A percentile compares a stretch with the other conserved stretches of the same genome.
These are phyloP conservation scores for Coniochaeta hoffmannii DNA, from an alignment of 2,329 filamentous ascomycete species.

Conservation along the genomic window DNA sequence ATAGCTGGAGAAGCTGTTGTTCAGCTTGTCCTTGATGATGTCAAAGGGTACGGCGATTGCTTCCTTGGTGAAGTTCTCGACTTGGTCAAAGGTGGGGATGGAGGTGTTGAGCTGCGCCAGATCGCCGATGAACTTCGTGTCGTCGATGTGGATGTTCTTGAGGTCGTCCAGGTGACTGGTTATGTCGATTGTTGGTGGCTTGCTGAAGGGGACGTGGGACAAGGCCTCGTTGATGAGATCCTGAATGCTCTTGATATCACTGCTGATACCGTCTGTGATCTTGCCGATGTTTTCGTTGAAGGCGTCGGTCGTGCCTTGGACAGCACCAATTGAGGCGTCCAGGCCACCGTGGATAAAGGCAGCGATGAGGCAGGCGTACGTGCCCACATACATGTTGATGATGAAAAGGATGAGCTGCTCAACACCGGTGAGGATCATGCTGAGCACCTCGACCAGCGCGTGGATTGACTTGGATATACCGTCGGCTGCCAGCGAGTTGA, in stretches of 20 bases:
- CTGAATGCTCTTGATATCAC: conserved; percentile 31
- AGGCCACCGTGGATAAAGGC: conserved; percentile 74
- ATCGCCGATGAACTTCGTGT: conserved; percentile 58
- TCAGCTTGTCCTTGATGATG: conserved; percentile 65
- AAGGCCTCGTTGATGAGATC: conserved; percentile 50
- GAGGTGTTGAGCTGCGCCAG: conserved; percentile 67
- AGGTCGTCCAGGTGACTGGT: conserved; percentile 57
- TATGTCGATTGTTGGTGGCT: conserved; percentile 52
- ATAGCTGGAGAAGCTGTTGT: conserved; percentile 64
- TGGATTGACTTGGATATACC: conserved; percentile 75
- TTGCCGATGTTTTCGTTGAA: conserved; percentile 44
- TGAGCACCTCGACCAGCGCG: conserved; percentile 71
- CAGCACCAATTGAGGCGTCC: conserved; percentile 48
- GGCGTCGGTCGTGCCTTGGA: conserved; percentile 33
- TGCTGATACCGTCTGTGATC: conserved; percentile 49
- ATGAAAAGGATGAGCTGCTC: conserved; percentile 86
- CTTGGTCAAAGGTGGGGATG: conserved; percentile 75
- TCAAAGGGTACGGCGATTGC: conserved; percentile 76
- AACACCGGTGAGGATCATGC: conserved; percentile 72
- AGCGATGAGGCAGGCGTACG: conserved; percentile 83
- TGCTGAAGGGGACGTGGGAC: conserved; percentile 38
- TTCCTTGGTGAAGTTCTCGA: conserved; percentile 72
- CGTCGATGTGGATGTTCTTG: conserved; percentile 59
- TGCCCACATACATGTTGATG: conserved; percentile 85
- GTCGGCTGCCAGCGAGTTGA: conserved; percentile 77